Conservation (phyloP, 208 protist species). For the Trypanosoma platydactyli region DNA sequence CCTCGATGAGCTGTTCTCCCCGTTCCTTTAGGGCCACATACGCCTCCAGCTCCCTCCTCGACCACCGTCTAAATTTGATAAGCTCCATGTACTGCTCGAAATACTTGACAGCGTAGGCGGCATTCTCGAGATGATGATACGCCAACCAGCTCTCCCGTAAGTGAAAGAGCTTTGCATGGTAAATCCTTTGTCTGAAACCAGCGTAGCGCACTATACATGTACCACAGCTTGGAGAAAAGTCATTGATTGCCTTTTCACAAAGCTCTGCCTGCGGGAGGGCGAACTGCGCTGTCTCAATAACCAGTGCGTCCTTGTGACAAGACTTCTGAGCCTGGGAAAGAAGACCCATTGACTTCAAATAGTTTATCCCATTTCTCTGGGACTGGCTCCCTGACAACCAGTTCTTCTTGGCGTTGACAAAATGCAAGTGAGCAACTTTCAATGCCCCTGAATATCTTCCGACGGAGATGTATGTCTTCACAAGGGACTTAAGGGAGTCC, state of each 20-base stretch:
- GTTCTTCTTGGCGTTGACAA: constrained; percentile 69
- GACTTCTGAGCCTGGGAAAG: constrained; percentile 68
- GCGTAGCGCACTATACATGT: constrained; percentile 65
- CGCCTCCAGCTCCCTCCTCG: constrained; percentile 40
- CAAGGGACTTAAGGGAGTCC: constrained; percentile 62
- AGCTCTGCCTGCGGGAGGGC: constrained; percentile 69
- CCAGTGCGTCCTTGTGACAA: constrained; percentile 50
- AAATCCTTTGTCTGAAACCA: constrained; percentile 51
- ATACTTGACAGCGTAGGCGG: constrained; percentile 48
- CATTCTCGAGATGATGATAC: constrained; percentile 59
- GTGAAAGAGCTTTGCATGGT: constrained; percentile 52
- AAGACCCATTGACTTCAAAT: constrained; percentile 81
- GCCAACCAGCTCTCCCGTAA: constrained; percentile 66
- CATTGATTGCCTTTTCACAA: constrained; percentile 75
- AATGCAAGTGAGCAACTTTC: constrained; percentile 54
- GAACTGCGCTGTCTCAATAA: constrained; percentile 79
- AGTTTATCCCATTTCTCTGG: constrained; percentile 60
- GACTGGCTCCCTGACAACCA: constrained; percentile 57
- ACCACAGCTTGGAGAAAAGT: constrained; percentile 44
- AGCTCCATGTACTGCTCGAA: constrained; percentile 67
- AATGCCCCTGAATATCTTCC: constrained; percentile 68
- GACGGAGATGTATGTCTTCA: constrained; percentile 50
- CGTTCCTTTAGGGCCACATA: constrained; percentile 78
- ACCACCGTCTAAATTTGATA: constrained; percentile 42
- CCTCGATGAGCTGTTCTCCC: constrained; percentile 71